Evolutionary conservation across 202 grass and related monocot genomes (phyloP).

Genomic region (Elaeis oleifera): DNA sequence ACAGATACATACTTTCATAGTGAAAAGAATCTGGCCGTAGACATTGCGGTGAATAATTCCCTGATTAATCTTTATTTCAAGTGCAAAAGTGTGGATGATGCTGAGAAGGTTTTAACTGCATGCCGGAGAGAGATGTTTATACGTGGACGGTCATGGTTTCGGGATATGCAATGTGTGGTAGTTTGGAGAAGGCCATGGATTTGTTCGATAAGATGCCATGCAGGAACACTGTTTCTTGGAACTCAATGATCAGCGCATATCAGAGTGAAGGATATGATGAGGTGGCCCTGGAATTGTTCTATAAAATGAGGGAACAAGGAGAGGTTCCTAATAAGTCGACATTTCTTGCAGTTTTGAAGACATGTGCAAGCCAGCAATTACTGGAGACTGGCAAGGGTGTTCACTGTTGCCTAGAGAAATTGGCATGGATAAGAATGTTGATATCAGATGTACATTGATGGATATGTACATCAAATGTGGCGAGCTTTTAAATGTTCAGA

Average conservation of each 20-base stretch:
- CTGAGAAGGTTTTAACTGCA: no score
- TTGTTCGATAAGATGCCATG: no score
- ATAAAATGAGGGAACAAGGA: constrained; percentile 3
- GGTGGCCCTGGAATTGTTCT: constrained; percentile 11
- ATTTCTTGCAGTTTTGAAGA: constrained; percentile 22
- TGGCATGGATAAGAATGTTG: neutral
- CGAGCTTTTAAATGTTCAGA: constrained; percentile 7
- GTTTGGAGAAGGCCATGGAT: no score
- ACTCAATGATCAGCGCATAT: constrained; percentile 8
- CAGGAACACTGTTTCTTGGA: constrained; percentile 13
- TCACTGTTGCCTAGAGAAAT: constrained; percentile 18
- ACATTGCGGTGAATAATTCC: constrained; percentile 11
- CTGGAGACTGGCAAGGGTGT: constrained; percentile 8
- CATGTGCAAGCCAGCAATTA: constrained; percentile 1
- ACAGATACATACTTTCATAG: constrained; percentile 17
- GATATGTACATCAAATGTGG: constrained; percentile 19
- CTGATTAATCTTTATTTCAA: constrained; percentile 21
- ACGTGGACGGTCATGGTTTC: no score
- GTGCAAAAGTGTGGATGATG: no score
- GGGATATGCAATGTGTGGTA: no score
- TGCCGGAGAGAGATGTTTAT: no score
- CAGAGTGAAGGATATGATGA: constrained; percentile 20
- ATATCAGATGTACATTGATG: constrained; percentile 12
- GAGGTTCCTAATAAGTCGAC: constrained; percentile 14
- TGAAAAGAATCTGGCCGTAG: constrained; percentile 22